Conservation (phyloP, 768 basidiomycete species). For the Hydnum rufescens region DNA sequence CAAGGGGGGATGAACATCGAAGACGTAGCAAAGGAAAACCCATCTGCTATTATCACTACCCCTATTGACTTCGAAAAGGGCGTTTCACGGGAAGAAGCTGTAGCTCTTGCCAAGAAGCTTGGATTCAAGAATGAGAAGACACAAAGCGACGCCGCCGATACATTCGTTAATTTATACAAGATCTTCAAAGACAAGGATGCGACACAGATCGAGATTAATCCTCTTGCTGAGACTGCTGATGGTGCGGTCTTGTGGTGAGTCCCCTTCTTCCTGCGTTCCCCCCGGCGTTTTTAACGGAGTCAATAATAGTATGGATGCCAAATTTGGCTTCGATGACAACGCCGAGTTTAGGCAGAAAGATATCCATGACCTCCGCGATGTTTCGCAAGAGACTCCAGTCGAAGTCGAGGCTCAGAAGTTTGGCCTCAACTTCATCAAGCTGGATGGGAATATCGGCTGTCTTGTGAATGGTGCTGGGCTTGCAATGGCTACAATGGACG, state of each 20-base stretch:
- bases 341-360: slow-evolving; percentile 95
- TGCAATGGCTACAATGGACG: slow-evolving; percentile 99
- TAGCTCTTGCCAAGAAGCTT: slow-evolving; percentile 68
- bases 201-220: slow-evolving; percentile 99
- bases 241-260: slow-evolving; percentile 82
- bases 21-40: slow-evolving; percentile 93
- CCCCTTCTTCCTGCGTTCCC: neutral
- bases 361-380: slow-evolving; percentile 72
- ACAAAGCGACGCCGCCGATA: slow-evolving; percentile 73
- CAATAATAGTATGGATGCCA: slow-evolving; percentile 82
- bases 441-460: slow-evolving; percentile 93
- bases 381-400: slow-evolving; percentile 87
- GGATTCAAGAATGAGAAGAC: slow-evolving; percentile 61
- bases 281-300: neutral
- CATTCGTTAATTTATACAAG: slow-evolving; percentile 84
- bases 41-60: slow-evolving; percentile 84
- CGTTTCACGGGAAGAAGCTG: slow-evolving; percentile 47
- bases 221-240: slow-evolving; percentile 79
- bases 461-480: slow-evolving; percentile 96
- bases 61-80: slow-evolving; percentile 75
- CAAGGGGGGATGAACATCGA: slow-evolving; percentile 99
- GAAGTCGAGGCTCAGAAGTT: slow-evolving; percentile 97
- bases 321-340: slow-evolving; percentile 99
- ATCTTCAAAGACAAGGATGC: slow-evolving; percentile 99
- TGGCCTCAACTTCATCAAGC: slow-evolving; percentile 95